Conservation (phyloP, 495 filamentous ascomycete genomes). For the Aspergillus homomorphus region DNA sequence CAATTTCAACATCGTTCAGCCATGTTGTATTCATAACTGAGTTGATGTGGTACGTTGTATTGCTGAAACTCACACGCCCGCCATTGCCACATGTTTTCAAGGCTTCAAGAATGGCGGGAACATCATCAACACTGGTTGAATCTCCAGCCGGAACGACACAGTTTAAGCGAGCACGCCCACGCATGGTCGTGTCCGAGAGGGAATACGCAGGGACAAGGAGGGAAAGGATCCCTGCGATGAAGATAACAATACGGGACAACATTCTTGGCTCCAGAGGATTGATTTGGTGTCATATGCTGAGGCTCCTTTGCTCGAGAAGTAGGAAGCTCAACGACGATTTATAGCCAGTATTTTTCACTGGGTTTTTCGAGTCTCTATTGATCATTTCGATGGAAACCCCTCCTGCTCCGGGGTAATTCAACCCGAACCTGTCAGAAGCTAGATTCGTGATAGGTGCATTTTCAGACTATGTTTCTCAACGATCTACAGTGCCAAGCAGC, state of each 20-base stretch:
- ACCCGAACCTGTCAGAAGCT: background rate
- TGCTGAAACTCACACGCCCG: constrained; percentile 37
- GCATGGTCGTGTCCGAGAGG: constrained; percentile 10
- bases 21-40: constrained; percentile 41
- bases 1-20: constrained; percentile 41
- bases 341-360: background rate
- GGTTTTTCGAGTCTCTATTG: background rate
- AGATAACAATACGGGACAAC: background rate
- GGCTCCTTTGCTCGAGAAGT: background rate
- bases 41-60: constrained; percentile 39
- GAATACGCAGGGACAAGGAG: background rate
- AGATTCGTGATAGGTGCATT: background rate
- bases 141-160: constrained; percentile 13
- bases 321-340: background rate
- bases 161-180: constrained; percentile 8
- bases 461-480: background rate
- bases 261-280: background rate
- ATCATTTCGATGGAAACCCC: background rate
- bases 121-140: constrained; percentile 29
- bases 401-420: background rate
- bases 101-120: constrained; percentile 38
- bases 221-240: background rate
- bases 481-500: background rate
- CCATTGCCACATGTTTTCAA: constrained; percentile 38
- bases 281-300: background rate